Base-by-base conservation (phyloP, 2,329 filamentous ascomycete genomes). In the Beauveria caledonica region DNA sequence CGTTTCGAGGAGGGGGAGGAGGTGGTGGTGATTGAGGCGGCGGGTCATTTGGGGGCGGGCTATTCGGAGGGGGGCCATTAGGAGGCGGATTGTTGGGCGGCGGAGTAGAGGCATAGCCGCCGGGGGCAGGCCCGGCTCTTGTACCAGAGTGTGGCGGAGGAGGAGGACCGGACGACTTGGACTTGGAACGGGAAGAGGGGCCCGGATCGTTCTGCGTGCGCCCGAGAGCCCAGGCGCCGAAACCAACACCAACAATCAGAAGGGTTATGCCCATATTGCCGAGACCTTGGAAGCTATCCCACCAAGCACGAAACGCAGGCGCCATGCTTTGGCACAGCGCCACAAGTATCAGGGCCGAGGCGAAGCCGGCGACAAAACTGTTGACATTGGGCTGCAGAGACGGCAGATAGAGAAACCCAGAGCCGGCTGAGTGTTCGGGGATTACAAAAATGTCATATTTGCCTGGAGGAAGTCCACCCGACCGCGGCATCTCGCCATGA, bases 361-460 rank as follows among this genome's bases (percentile, higher is more conserved):
- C 88, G 67, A 92, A 91, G 29, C 93, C 93, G 3, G 92, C 92
- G 23, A 92, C 81, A 73, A 97, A 97, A 75, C 90, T 96, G 74
- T 96, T 96, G 68, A 88, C 81, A 69, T 94, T 90, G 21, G 90
- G 88, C 69, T 88, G 84, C 63, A 97, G 74, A 0, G 92, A 96
- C 0, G 93, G 93, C n/a, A 97, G 83, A 73, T 97, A 97, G 29
- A 97, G 79, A 74, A 97, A 97, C 39, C 93, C 93, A 0, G 86
- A 85, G 58, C 93, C 93, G 7, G 92, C 83, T 11, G 92, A 93
- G 73, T 96, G 92, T 51, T 92, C 90, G 8, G 93, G 93, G 69
- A 97, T 92, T 72, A 97, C 88, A 77, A 97, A 97, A 71, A 97
- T 96, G 77, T 97, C 93, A 75, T 96, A 97, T 71, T 94, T 95